phyloP scores from a whole-genome alignment of 306 rosid genomes.

The Trifolium pratense region DNA sequence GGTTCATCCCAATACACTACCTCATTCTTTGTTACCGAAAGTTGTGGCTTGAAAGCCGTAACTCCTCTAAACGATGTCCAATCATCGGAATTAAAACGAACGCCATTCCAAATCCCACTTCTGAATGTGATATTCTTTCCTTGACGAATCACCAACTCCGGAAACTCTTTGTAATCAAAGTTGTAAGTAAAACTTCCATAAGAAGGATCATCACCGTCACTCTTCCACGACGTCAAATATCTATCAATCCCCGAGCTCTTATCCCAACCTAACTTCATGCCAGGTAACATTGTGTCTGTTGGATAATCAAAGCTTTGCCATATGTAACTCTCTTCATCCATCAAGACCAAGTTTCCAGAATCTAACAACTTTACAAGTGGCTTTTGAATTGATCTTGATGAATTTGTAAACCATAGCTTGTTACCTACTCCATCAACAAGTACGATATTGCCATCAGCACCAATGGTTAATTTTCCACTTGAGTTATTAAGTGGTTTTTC shows the following conservation, averaged over 20 bases:
- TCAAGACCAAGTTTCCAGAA: conserved; percentile 42
- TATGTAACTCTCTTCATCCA: conserved; percentile 26
- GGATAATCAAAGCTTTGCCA: conserved; percentile 50
- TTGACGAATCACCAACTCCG: conserved; percentile 33
- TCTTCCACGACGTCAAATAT: conserved; percentile 45
- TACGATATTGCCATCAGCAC: conserved; percentile 40
- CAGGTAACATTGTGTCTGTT: conserved; percentile 39
- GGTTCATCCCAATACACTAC: conserved; percentile 40
- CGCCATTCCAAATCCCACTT: conserved; percentile 33
- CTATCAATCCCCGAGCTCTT: conserved; percentile 12
- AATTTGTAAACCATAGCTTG: conserved; percentile 29
- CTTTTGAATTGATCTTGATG: conserved; percentile 27
- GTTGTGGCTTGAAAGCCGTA: conserved; percentile 29
- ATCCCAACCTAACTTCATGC: conserved; percentile 46
- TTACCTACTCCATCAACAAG: conserved; percentile 41
- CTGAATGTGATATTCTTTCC: conserved; percentile 17
- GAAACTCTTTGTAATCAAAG: conserved; percentile 35
- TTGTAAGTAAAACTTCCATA: conserved; percentile 38
- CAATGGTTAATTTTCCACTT: conserved; percentile 18
- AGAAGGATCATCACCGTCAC: conserved; percentile 43
- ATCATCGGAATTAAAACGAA: conserved; percentile 30
- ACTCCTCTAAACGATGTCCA: conserved; percentile 11
- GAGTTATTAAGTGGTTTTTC: conserved; percentile 39
- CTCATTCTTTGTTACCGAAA: conserved; percentile 29
- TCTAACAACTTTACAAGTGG: conserved; percentile 36